A percentile compares a stretch with the other conserved stretches of the same genome.
phyloP scores from a whole-genome alignment of 352 stramenopile genomes.

The Plasmopara muralis region DNA sequence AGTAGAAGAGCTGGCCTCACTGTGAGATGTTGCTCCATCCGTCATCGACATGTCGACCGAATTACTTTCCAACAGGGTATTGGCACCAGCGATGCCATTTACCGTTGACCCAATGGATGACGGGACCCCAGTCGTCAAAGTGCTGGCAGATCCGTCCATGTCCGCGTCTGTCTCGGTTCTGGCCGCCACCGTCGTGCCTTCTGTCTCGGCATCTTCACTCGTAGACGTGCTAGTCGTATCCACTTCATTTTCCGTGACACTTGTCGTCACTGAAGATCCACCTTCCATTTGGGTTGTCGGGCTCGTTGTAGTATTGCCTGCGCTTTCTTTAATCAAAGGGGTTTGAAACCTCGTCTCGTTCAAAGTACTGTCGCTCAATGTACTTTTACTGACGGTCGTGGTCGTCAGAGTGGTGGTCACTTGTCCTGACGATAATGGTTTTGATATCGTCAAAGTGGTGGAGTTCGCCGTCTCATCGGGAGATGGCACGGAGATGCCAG shows the following conservation, averaged over 20 bases:
- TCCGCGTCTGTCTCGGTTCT: constrained; percentile 11
- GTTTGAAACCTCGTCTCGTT: constrained; percentile 5
- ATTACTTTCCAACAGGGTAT: too few relatives aligned
- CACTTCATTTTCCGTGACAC: constrained; percentile 11
- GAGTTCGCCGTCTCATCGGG: constrained; percentile 1
- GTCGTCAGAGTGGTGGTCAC: constrained; percentile 19
- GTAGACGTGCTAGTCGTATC: constrained; percentile 5
- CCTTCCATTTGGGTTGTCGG: constrained; percentile 11
- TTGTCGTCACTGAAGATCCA: constrained; percentile 3
- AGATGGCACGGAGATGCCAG: neutral
- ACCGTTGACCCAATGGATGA: constrained; percentile 2
- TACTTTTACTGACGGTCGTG: constrained; percentile 10
- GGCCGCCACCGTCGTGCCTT: constrained; percentile 16
- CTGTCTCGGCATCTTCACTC: constrained; percentile 8
- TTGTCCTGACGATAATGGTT: constrained; percentile 11
- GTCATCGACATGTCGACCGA: too few relatives aligned
- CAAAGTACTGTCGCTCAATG: constrained; percentile 7
- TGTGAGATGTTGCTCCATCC: constrained; percentile 1
- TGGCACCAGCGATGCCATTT: too few relatives aligned
- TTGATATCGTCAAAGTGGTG: neutral
- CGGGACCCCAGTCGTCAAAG: constrained; percentile 6
- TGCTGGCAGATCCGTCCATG: constrained; percentile 17
- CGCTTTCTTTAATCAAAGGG: constrained; percentile 1
- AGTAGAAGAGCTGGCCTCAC: constrained; percentile 1
- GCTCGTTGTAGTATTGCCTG: constrained; percentile 10